Evolutionary conservation across 164 flowering plant species (phyloP).

Genomic region (Umbellularia californica): DNA sequence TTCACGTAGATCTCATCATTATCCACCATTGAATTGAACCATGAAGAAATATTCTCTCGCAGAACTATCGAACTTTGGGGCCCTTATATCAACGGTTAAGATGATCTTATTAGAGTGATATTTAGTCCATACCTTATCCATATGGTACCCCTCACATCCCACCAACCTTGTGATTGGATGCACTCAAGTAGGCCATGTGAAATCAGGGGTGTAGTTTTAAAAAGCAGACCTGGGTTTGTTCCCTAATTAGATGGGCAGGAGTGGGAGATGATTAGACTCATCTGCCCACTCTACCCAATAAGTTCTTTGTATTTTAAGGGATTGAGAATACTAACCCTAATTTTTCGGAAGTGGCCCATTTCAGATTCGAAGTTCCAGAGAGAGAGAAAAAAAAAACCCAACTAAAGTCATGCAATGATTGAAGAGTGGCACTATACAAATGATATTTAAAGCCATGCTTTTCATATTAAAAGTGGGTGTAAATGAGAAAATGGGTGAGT

Average conservation of each 20-base stretch:
- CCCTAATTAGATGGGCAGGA: not conserved
- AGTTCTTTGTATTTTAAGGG: constrained; percentile 7
- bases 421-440: constrained; percentile 24
- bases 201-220: not conserved
- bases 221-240: constrained; percentile 1
- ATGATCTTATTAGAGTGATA: not conserved
- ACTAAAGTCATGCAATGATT: constrained; percentile 38
- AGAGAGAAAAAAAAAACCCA: constrained; percentile 4
- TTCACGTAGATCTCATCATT: not conserved
- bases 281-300: not conserved
- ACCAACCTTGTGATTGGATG: not conserved
- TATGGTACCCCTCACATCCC: not conserved
- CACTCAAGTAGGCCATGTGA: not conserved
- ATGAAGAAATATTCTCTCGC: too few species aligned
- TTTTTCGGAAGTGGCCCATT: constrained; percentile 12
- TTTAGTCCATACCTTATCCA: not conserved
- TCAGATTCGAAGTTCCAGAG: constrained; percentile 23
- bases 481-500: constrained; percentile 5
- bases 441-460: constrained; percentile 10
- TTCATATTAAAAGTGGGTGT: constrained; percentile 5
- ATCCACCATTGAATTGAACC: too few species aligned
- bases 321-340: constrained; percentile 16
- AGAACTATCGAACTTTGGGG: not conserved
- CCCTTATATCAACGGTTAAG: not conserved
- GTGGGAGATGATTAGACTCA: constrained; percentile 25